Conservation (phyloP, 2,329 filamentous ascomycete species). For the Cercospora zeina region DNA sequence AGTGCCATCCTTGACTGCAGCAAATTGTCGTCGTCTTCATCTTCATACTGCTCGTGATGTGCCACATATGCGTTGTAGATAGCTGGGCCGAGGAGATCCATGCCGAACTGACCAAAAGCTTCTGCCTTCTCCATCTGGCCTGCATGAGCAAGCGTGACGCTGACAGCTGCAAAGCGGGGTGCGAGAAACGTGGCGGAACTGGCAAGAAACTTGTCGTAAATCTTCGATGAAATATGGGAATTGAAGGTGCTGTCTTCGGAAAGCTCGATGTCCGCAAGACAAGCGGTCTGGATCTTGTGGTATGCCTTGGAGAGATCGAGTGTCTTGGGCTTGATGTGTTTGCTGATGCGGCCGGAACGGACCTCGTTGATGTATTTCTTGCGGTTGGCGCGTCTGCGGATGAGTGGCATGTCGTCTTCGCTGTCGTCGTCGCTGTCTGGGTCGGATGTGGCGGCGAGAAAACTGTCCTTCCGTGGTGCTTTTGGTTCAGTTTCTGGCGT, state of each 20-base stretch:
- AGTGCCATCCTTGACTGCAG: not conserved
- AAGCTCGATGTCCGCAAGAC: not conserved
- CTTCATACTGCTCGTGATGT: conserved; percentile 3
- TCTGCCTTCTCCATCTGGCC: not conserved
- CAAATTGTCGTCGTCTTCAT: conserved; percentile 6
- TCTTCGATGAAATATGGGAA: not conserved
- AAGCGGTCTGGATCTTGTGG: conserved; percentile 7
- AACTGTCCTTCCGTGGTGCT: conserved; percentile 1
- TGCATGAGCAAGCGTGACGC: conserved; percentile 8
- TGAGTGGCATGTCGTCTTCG: conserved; percentile 9
- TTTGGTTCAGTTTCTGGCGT: not conserved
- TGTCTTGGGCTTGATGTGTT: not conserved
- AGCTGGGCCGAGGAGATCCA: conserved; percentile 11
- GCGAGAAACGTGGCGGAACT: conserved; percentile 1
- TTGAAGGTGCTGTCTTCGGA: conserved; percentile 13
- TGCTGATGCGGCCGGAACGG: conserved; percentile 5
- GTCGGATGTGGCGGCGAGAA: not conserved
- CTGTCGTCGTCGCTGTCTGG: conserved; percentile 3
- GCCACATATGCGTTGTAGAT: conserved; percentile 6
- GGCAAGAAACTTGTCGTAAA: conserved; percentile 3
- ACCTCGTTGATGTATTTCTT: conserved; percentile 4
- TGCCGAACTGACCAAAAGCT: conserved; percentile 10
- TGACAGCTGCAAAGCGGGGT: conserved; percentile 3
- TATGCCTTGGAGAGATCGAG: conserved; percentile 6
- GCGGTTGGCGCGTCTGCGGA: conserved; percentile 4